Percentiles rank a stretch among this genome's conserved stretches.
These are phyloP conservation scores for Amphibolis antarctica DNA, from an alignment of 106 monocot genomes.

Conservation along the genomic window DNA sequence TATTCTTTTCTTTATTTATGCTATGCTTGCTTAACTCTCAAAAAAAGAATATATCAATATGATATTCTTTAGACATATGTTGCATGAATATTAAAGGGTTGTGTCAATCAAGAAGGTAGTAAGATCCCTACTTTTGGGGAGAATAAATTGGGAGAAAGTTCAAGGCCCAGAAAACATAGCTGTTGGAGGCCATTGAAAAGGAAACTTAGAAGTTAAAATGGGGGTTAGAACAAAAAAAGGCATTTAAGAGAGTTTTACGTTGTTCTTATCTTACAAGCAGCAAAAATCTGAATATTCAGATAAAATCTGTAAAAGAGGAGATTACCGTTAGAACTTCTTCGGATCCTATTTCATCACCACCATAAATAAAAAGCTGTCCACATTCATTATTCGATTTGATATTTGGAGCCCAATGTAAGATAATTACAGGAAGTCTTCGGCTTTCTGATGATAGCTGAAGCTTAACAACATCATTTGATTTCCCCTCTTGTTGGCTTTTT, in stretches of 20 bases:
- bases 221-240: no score
- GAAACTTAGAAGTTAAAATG: no score
- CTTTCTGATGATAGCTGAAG: slow-evolving; percentile 74
- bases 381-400: slow-evolving; percentile 35
- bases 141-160: no score
- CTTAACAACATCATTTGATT: slow-evolving; percentile 56
- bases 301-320: slow-evolving; percentile 1
- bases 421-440: slow-evolving; percentile 87
- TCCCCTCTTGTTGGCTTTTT: slow-evolving; percentile 29
- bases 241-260: not conserved
- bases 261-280: not conserved
- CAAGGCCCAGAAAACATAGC: no score
- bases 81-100: no score
- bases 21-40: no score
- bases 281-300: not conserved
- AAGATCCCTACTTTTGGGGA: no score
- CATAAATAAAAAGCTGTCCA: slow-evolving; percentile 79
- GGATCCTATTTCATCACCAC: slow-evolving; percentile 95
- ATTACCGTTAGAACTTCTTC: slow-evolving; percentile 96
- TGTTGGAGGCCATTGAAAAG: no score
- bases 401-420: slow-evolving; percentile 77
- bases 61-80: no score
- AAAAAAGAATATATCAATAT: no score
- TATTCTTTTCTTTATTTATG: no score
- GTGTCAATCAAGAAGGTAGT: no score